A percentile compares a stretch with the other conserved stretches of the same genome.
Evolutionary conservation across 108 stramenopile genomes (phyloP).

Genomic region (Cyclotella choctawhatcheeana): DNA sequence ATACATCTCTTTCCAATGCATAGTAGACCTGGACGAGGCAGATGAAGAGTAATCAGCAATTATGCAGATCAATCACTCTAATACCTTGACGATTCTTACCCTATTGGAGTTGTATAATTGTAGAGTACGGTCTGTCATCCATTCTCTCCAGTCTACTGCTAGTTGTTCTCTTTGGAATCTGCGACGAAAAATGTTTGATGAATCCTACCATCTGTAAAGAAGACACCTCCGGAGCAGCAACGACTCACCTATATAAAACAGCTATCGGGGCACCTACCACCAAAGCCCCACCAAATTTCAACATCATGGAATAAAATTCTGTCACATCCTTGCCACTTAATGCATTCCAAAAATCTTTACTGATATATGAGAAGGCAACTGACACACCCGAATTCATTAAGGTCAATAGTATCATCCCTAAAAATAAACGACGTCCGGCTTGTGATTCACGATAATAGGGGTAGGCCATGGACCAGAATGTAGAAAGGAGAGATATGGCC

Average conservation of each 20-base stretch:
- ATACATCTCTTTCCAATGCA: conserved; percentile 49
- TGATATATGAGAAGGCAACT: conserved; percentile 79
- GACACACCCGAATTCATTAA: conserved; percentile 73
- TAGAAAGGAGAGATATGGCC: no score
- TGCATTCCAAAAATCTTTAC: conserved; percentile 82
- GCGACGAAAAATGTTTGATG: no score
- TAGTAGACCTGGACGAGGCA: no score
- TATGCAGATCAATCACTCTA: no score
- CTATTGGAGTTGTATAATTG: conserved; percentile 62
- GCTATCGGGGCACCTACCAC: conserved; percentile 70
- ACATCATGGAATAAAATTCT: conserved; percentile 61
- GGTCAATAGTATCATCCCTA: conserved; percentile 60
- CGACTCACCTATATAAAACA: conserved; percentile 75
- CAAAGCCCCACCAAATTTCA: conserved; percentile 58
- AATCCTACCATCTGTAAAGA: no score
- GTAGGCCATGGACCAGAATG: conserved; percentile 50
- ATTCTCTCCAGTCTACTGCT: conserved; percentile 77
- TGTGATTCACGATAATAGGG: conserved; percentile 59
- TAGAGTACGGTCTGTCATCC: conserved; percentile 79
- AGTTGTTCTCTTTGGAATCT: conserved; percentile 59
- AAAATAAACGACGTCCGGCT: conserved; percentile 49
- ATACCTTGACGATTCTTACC: no score
- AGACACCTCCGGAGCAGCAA: no score
- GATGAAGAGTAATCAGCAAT: no score
- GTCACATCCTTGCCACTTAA: conserved; percentile 66